These are phyloP conservation scores for Fennellomyces sp. DNA, from an alignment of 371 early-diverging fungal genomes.

Conservation along the genomic window DNA sequence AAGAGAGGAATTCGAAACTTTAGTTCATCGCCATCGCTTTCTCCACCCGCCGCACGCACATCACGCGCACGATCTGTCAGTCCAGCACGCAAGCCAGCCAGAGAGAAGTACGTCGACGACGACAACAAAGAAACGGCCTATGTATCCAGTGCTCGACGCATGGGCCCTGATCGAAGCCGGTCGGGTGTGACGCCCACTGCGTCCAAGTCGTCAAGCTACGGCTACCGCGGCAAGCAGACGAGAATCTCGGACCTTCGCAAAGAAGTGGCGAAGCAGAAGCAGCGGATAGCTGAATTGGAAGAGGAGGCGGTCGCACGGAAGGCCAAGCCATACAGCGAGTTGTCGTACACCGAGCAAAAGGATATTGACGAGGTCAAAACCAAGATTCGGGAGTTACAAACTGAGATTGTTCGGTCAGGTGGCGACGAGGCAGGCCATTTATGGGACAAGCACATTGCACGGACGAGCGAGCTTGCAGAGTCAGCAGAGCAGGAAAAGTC, in stretches of 20 bases:
- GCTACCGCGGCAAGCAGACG: constrained; percentile 50
- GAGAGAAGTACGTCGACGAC: constrained; percentile 34
- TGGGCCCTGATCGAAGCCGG: constrained; percentile 50
- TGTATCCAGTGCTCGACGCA: constrained; percentile 64
- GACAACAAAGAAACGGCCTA: constrained; percentile 52
- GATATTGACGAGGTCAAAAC: constrained; percentile 22
- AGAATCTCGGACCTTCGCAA: constrained; percentile 61
- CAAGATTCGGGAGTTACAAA: constrained; percentile 21
- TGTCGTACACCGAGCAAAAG: constrained; percentile 19
- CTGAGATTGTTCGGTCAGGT: constrained; percentile 27
- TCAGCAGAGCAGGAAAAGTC: constrained; percentile 57
- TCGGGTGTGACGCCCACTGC: constrained; percentile 26
- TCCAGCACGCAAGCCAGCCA: constrained; percentile 19
- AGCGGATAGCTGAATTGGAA: constrained; percentile 27
- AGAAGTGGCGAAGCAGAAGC: constrained; percentile 55
- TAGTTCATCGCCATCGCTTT: constrained; percentile 32
- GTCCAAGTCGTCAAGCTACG: constrained; percentile 34
- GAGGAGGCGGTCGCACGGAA: constrained; percentile 24
- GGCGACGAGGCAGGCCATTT: constrained; percentile 33
- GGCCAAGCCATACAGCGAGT: constrained; percentile 28
- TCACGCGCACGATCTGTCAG: constrained; percentile 27
- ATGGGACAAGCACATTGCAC: constrained; percentile 42
- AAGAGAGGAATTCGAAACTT: constrained; percentile 44
- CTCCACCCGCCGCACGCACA: constrained; percentile 12
- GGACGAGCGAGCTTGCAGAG: constrained; percentile 48